A percentile compares a stretch with the other conserved stretches of the same genome.
These are phyloP conservation scores for Tolypocladium paradoxum DNA, from an alignment of 2,329 filamentous ascomycete species.

Conservation along the genomic window DNA sequence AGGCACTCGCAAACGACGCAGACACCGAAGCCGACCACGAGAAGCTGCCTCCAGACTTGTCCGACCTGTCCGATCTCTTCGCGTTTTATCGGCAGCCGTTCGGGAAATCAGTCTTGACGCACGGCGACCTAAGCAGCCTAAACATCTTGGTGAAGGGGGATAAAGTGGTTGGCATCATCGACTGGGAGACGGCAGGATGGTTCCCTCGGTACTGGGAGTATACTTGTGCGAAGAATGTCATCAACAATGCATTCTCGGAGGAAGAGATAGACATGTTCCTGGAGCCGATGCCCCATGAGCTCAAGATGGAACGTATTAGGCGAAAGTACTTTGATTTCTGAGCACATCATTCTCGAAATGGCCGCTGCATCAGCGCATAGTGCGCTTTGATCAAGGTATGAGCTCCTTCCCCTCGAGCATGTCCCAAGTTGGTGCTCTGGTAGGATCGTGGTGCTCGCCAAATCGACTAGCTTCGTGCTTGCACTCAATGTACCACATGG, in stretches of 20 bases:
- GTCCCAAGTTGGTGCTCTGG: too few relatives aligned
- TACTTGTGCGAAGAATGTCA: constrained; percentile 8
- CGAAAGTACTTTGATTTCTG: background rate
- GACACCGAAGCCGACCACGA: background rate
- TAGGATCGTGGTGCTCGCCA: too few relatives aligned
- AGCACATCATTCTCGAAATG: too few relatives aligned
- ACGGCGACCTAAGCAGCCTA: constrained; percentile 30
- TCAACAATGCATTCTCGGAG: constrained; percentile 9
- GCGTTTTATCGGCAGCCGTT: constrained; percentile 20
- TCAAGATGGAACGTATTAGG: background rate
- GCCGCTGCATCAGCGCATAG: too few relatives aligned
- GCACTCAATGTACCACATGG: too few relatives aligned
- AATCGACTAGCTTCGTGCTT: too few relatives aligned
- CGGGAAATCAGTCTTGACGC: constrained; percentile 30
- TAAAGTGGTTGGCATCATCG: constrained; percentile 31
- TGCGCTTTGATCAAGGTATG: too few relatives aligned
- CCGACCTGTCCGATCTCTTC: constrained; percentile 20
- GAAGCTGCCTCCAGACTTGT: constrained; percentile 11
- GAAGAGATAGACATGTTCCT: constrained; percentile 10
- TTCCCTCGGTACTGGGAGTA: constrained; percentile 25
- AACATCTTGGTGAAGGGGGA: constrained; percentile 28
- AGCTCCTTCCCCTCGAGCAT: too few relatives aligned
- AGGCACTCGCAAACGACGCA: background rate
- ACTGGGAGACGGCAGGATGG: constrained; percentile 24
- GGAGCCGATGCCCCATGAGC: background rate